These are phyloP conservation scores for Escallonia rubra DNA, from an alignment of 129 eudicot genomes.

Conservation along the genomic window DNA sequence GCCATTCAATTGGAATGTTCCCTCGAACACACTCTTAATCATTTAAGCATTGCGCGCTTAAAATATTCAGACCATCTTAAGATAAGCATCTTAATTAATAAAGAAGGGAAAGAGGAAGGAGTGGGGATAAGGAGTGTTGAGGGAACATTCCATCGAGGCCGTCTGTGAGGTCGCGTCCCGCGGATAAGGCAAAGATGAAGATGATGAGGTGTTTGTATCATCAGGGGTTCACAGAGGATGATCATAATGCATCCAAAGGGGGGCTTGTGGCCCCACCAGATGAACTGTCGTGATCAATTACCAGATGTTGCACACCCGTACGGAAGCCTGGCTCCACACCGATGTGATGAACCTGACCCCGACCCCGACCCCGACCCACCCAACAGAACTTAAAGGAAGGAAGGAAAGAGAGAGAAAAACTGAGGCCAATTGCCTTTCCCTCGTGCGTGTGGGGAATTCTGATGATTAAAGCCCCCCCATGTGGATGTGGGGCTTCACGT, in stretches of 20 bases:
- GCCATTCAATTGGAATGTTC: too few species aligned
- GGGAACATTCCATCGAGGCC: conserved; percentile 19
- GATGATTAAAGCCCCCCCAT: conserved; percentile 55
- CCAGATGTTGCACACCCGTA: neutral
- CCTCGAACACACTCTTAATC: too few species aligned
- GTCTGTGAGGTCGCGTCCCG: neutral
- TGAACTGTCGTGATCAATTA: conserved; percentile 25
- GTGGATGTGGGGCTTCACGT: conserved; percentile 65
- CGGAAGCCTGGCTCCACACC: neutral
- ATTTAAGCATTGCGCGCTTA: too few species aligned
- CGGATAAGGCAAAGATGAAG: too few species aligned
- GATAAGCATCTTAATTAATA: too few species aligned
- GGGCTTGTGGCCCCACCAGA: conserved; percentile 2
- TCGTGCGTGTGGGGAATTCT: conserved; percentile 37
- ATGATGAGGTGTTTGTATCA: too few species aligned
- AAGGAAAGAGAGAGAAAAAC: neutral
- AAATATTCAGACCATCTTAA: too few species aligned
- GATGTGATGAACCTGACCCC: neutral
- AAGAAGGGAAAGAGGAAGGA: too few species aligned
- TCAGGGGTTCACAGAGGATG: too few species aligned
- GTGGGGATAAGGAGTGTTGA: neutral
- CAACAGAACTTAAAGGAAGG: too few species aligned
- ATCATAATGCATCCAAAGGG: too few species aligned
- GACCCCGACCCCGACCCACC: too few species aligned
- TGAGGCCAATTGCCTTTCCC: neutral